Conservation (phyloP, 2,329 filamentous ascomycete genomes). For the Beauveria sp. region DNA sequence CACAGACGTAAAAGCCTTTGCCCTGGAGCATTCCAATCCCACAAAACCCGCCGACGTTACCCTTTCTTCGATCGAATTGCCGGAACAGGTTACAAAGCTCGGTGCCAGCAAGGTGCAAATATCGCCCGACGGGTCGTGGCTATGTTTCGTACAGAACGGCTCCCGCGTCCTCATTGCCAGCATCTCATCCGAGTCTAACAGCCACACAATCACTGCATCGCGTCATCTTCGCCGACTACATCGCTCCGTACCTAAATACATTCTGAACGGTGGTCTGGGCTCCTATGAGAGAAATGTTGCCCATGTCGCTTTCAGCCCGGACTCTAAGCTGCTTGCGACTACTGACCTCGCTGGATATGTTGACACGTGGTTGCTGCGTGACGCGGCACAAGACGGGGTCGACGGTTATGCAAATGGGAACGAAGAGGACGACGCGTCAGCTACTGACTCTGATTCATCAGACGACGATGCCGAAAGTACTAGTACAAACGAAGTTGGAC, state of each 20-base stretch:
- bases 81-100: conserved; percentile 43
- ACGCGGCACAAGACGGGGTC: conserved; percentile 22
- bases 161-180: conserved; percentile 45
- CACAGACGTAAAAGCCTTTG: conserved; percentile 70
- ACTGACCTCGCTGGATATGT: conserved; percentile 79
- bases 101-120: conserved; percentile 66
- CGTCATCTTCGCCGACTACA: conserved; percentile 45
- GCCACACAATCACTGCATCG: conserved; percentile 26
- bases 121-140: conserved; percentile 63
- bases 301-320: conserved; percentile 68
- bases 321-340: conserved; percentile 70
- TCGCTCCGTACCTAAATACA: conserved; percentile 46
- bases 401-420: conserved; percentile 26
- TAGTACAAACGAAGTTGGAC: conserved; percentile 40
- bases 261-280: conserved; percentile 59
- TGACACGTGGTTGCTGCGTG: conserved; percentile 73
- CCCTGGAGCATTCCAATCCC: conserved; percentile 46
- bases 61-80: conserved; percentile 63
- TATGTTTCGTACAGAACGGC: conserved; percentile 56
- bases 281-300: conserved; percentile 70
- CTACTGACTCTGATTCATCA: conserved; percentile 33
- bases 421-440: conserved; percentile 26
- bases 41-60: conserved; percentile 52
- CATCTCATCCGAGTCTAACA: conserved; percentile 17
- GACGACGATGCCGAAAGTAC: conserved; percentile 38